Conservation (phyloP, 306 rosid species). For the Gynostemma pentaphyllum region DNA sequence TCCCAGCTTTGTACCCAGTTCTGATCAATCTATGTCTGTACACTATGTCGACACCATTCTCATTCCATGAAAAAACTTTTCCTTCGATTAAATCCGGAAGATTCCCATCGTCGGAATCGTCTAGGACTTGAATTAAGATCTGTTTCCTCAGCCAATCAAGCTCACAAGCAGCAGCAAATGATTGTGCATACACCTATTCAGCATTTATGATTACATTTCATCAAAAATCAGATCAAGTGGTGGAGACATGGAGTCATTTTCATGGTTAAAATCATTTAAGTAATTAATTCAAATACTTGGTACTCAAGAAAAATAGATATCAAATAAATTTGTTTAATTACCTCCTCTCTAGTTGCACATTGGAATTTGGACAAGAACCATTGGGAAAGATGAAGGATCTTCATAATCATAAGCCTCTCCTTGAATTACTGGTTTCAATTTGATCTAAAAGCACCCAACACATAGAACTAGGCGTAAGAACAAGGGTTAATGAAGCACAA, state of each 20-base stretch:
- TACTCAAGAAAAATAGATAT: not conserved
- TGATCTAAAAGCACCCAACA: constrained; percentile 94
- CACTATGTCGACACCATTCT: constrained; percentile 72
- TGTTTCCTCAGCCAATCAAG: constrained; percentile 91
- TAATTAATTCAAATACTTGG: no score
- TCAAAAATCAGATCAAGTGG: not conserved
- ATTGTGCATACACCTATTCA: constrained; percentile 66
- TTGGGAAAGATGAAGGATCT: constrained; percentile 58
- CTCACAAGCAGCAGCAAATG: constrained; percentile 82
- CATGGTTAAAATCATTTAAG: no score
- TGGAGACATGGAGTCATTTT: no score
- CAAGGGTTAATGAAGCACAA: no score
- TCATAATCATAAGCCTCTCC: constrained; percentile 49
- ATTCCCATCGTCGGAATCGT: constrained; percentile 73
- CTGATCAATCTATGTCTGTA: constrained; percentile 85
- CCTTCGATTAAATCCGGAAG: constrained; percentile 66
- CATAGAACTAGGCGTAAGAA: constrained; percentile 84
- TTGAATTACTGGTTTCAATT: constrained; percentile 53
- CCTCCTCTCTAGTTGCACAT: constrained; percentile 99
- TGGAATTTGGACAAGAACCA: constrained; percentile 95
- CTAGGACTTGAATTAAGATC: constrained; percentile 76
- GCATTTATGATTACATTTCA: not conserved
- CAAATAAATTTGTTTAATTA: constrained; percentile 18
- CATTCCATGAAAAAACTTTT: constrained; percentile 62
- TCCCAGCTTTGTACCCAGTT: constrained; percentile 96